Conservation (phyloP, 2,329 filamentous ascomycete species). For the Cytospora piceae region DNA sequence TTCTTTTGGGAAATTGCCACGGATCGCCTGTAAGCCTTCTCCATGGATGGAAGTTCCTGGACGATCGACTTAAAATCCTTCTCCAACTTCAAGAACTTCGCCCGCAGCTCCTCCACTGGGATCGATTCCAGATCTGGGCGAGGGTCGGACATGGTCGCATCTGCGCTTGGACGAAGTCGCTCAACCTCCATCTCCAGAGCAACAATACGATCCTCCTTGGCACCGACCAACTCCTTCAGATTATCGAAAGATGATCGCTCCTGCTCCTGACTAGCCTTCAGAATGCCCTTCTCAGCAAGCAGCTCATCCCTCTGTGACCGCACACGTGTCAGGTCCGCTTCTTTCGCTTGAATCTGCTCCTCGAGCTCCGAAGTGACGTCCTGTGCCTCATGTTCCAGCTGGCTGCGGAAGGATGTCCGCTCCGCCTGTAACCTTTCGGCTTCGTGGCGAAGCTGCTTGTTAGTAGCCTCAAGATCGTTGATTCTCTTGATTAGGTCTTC, state of each 20-base stretch:
- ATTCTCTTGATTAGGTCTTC: slow-evolving; percentile 91
- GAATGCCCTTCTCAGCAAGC: slow-evolving; percentile 76
- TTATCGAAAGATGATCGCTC: slow-evolving; percentile 71
- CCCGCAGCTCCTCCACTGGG: slow-evolving; percentile 70
- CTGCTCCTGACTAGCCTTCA: slow-evolving; percentile 79
- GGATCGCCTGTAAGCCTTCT: slow-evolving; percentile 88
- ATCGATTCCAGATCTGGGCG: slow-evolving; percentile 60
- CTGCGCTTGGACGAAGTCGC: slow-evolving; percentile 61
- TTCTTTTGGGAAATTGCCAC: slow-evolving; percentile 85
- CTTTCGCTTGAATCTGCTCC: slow-evolving; percentile 76
- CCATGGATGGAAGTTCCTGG: slow-evolving; percentile 85
- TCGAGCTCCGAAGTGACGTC: slow-evolving; percentile 76
- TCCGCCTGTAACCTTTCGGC: slow-evolving; percentile 85
- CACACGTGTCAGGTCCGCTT: slow-evolving; percentile 85
- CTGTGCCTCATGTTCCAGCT: slow-evolving; percentile 81
- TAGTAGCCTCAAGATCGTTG: slow-evolving; percentile 88
- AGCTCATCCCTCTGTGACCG: slow-evolving; percentile 84
- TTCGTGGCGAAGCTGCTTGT: slow-evolving; percentile 82
- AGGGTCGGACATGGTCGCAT: slow-evolving; percentile 49
- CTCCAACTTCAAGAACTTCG: slow-evolving; percentile 74
- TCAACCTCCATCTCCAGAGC: slow-evolving; percentile 83
- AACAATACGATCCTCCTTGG: slow-evolving; percentile 78
- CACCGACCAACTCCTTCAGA: slow-evolving; percentile 77
- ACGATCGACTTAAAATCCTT: slow-evolving; percentile 83
- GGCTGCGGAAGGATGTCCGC: slow-evolving; percentile 76